Base-by-base conservation (phyloP, 768 basidiomycete species). In the Pleurotus djamor region DNA sequence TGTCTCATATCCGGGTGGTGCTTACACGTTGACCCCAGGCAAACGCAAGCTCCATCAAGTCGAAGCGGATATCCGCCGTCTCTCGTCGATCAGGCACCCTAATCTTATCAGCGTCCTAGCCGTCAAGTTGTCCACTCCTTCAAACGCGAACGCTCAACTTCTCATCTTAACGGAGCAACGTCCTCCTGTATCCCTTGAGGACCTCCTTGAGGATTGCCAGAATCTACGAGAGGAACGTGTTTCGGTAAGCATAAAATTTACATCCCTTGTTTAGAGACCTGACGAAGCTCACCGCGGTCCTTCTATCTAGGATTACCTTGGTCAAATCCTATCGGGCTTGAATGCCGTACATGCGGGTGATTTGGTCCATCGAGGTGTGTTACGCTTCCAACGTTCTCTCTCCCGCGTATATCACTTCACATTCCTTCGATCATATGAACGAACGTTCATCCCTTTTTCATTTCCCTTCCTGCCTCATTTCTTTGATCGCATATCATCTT, bases 171-270 rank as follows among this genome's bases (percentile, higher is more conserved):
- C 80, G n/a, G 92, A 94, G 65, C 83, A 89, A 66, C 76, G 79
- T 0, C 89, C 91, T 0, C 70, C 84, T 0, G 72, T 90, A 59
- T 87, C 84, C 0, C 69, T 94, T 33, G 77, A 84, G 45, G 89
- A 92, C 60, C 81, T 94, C 4, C 73, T 95, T n/a, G 84, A 88
- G 61, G 88, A 92, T 64, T 87, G 84, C 54, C 86, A 89, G 35
- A 79, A 76, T n/a, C 72, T 95, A n/a, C 81, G 85, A 50, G 85
- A 91, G 67, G 86, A 87, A 38, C 79, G 89, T 28, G 88, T 87
- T 14, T 79, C 81, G 43, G 91, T 92, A 63, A 55, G 83, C 67
- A 14, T 55, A 28, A 28, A 28, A 28, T 28, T 28, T 28, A 28
- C 21, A 28, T 28, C 21, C 21, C 21, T 50, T 10, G 34, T 63